Evolutionary conservation across 257 asterid species (phyloP).

Genomic region (Capsicum baccatum): DNA sequence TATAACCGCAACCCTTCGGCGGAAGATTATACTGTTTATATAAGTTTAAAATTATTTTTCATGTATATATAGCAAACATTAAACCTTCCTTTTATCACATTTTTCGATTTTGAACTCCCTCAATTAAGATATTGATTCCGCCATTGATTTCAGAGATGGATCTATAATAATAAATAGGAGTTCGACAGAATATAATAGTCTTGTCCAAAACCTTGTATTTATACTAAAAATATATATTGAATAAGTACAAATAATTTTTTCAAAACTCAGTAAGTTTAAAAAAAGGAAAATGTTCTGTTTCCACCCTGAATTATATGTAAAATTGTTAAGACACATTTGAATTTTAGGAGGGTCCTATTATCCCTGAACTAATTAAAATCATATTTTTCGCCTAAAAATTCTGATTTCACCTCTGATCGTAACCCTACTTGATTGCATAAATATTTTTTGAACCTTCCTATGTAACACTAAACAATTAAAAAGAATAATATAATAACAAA

Average conservation of each 20-base stretch:
- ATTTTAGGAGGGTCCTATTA: too few species aligned
- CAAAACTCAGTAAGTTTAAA: neutral
- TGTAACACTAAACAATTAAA: conserved; percentile 26
- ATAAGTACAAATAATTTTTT: neutral
- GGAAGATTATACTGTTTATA: too few species aligned
- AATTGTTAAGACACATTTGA: too few species aligned
- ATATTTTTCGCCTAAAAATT: neutral
- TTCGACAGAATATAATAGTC: neutral
- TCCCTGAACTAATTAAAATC: too few species aligned
- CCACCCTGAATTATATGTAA: too few species aligned
- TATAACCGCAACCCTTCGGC: too few species aligned
- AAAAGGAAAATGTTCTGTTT: too few species aligned
- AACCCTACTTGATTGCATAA: neutral
- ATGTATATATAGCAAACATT: too few species aligned
- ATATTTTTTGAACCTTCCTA: conserved; percentile 35
- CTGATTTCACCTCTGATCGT: neutral
- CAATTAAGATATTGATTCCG: too few species aligned
- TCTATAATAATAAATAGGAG: neutral
- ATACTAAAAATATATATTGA: neutral
- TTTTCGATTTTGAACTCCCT: too few species aligned
- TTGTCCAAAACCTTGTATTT: neutral
- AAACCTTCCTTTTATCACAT: too few species aligned
- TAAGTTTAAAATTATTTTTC: too few species aligned
- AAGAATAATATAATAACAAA: conserved; percentile 16
- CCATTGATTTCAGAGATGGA: neutral